These are phyloP conservation scores for Tylopilus sp. DNA, from an alignment of 768 basidiomycete genomes.

Conservation along the genomic window DNA sequence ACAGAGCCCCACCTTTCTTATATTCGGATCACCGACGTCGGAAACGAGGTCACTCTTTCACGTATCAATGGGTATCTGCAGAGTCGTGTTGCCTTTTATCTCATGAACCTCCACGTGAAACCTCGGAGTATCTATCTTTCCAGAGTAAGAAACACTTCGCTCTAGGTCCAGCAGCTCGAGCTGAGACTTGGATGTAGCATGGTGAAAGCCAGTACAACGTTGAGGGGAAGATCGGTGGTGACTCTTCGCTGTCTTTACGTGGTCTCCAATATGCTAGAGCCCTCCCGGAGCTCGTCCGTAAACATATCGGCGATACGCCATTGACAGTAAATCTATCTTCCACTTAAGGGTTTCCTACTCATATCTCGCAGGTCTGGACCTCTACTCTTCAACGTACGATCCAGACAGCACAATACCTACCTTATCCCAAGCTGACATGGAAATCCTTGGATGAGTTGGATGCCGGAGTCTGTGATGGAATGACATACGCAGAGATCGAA, in stretches of 20 bases:
- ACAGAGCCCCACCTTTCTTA: constrained; percentile 89
- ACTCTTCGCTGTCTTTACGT: constrained; percentile 79
- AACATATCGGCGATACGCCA: constrained; percentile 86
- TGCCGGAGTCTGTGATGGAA: constrained; percentile 98
- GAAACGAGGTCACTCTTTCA: constrained; percentile 80
- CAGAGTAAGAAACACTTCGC: constrained; percentile 51
- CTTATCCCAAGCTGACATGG: constrained; percentile 94
- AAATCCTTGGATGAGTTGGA: constrained; percentile 98
- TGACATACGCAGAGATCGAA: constrained; percentile 99
- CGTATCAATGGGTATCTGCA: constrained; percentile 94
- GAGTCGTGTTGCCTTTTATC: constrained; percentile 95
- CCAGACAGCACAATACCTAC: constrained; percentile 79
- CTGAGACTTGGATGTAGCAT: constrained; percentile 53
- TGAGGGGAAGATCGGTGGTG: constrained; percentile 97
- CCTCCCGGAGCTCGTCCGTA: constrained; percentile 80
- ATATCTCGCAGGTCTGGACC: constrained; percentile 82
- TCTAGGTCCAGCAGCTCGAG: neutral
- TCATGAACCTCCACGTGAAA: constrained; percentile 98
- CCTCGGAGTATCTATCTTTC: constrained; percentile 97
- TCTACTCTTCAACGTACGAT: constrained; percentile 94
- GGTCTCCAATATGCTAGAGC: constrained; percentile 85
- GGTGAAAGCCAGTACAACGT: constrained; percentile 98
- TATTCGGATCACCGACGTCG: constrained; percentile 90
- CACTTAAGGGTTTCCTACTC: neutral
- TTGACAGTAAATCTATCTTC: constrained; percentile 59